phyloP scores from a whole-genome alignment of 192 early-diverging fungal genomes.

The Coemansia guatemalensis region DNA sequence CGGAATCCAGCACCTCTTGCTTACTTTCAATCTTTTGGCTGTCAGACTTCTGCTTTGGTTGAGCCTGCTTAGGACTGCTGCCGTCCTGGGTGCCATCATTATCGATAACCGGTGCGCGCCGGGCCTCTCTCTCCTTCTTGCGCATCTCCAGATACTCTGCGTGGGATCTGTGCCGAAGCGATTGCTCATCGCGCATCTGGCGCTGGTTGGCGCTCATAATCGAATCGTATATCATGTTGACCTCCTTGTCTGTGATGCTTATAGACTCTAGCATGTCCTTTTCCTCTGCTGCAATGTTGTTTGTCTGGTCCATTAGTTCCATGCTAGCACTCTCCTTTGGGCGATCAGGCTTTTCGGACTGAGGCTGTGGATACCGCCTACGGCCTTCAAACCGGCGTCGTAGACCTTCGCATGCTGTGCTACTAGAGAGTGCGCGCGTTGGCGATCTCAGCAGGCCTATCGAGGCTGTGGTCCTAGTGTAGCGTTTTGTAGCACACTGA shows the following conservation, averaged over 20 bases:
- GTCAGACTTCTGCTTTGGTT: neutral
- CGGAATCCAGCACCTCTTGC: constrained; percentile 1
- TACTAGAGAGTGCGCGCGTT: constrained; percentile 2
- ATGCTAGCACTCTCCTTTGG: constrained; percentile 28
- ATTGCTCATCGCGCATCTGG: constrained; percentile 34
- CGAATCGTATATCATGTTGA: constrained; percentile 44
- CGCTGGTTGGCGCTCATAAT: constrained; percentile 34
- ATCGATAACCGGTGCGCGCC: neutral
- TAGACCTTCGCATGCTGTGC: constrained; percentile 3
- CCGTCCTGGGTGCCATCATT: neutral
- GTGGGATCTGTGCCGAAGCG: constrained; percentile 35
- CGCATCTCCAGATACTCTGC: constrained; percentile 37
- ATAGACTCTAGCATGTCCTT: constrained; percentile 21
- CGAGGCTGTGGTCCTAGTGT: neutral
- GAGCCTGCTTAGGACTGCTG: neutral
- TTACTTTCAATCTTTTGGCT: neutral
- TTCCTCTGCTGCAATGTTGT: neutral
- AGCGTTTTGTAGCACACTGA: constrained; percentile 9
- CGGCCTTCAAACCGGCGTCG: constrained; percentile 29
- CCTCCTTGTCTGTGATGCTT: constrained; percentile 41
- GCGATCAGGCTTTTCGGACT: constrained; percentile 14
- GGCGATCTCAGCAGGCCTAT: constrained; percentile 3
- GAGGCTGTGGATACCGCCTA: constrained; percentile 37
- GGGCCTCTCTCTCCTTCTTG: constrained; percentile 15
- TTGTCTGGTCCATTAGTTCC: constrained; percentile 14